These are phyloP conservation scores for Yamadazyma sp. DNA, from an alignment of 1,139 yeast species.

Conservation along the genomic window DNA sequence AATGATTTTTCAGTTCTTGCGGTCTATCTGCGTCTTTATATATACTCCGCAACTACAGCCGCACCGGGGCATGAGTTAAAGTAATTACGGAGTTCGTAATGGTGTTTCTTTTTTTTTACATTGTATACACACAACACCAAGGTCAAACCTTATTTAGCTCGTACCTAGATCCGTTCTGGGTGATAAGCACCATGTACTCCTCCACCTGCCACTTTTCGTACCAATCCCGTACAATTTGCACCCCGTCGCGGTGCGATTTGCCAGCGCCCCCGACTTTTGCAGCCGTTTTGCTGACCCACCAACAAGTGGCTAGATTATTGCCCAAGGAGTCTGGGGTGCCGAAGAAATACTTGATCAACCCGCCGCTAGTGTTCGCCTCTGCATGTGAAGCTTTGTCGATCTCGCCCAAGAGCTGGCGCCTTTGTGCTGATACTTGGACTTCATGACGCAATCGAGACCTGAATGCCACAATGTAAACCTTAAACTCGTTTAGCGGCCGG, in stretches of 20 bases:
- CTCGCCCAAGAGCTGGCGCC: constrained; percentile 21
- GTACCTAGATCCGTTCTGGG: not conserved
- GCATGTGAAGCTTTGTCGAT: constrained; percentile 28
- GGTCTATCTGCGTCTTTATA: no score
- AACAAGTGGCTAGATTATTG: constrained; percentile 34
- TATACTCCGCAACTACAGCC: no score
- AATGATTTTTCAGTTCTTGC: no score
- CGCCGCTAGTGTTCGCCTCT: constrained; percentile 33
- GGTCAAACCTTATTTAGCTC: not conserved
- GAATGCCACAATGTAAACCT: constrained; percentile 29
- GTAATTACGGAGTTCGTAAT: no score
- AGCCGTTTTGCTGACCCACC: constrained; percentile 28
- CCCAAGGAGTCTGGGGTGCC: constrained; percentile 31
- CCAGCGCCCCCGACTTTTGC: constrained; percentile 32
- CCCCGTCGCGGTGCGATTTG: constrained; percentile 27
- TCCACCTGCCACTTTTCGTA: constrained; percentile 33
- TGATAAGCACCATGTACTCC: constrained; percentile 19
- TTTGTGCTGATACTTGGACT: constrained; percentile 21
- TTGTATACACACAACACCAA: not conserved
- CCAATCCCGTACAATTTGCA: constrained; percentile 28
- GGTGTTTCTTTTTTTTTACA: no score
- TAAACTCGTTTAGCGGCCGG: constrained; percentile 16
- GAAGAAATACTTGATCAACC: constrained; percentile 33
- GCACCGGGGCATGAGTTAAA: no score
- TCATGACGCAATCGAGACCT: constrained; percentile 26